Evolutionary conservation across 495 filamentous ascomycete species (phyloP).

Genomic region (Lepraria neglecta): DNA sequence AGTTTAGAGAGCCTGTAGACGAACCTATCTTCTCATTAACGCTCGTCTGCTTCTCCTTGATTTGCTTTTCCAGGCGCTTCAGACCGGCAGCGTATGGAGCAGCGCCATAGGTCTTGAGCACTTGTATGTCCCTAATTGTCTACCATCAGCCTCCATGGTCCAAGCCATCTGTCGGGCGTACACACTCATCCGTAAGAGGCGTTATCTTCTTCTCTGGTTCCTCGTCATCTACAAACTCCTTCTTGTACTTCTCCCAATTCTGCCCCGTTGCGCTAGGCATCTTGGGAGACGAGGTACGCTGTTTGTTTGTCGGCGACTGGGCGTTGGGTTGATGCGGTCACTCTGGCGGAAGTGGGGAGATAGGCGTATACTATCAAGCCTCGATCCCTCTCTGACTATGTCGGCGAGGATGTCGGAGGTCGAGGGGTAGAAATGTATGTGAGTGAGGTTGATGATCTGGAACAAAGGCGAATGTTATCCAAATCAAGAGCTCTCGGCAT

Average conservation of each 20-base stretch:
- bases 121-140: conserved; percentile 79
- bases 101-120: conserved; percentile 97
- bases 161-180: conserved; percentile 18
- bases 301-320: conserved; percentile 11
- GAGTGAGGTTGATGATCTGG: conserved; percentile 32
- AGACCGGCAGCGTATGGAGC: conserved; percentile 87
- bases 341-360: neutral
- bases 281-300: conserved; percentile 13
- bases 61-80: conserved; percentile 95
- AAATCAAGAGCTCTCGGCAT: conserved; percentile 32
- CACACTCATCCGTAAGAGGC: conserved; percentile 89
- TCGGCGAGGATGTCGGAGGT: neutral
- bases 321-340: neutral
- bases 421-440: conserved; percentile 22
- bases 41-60: conserved; percentile 92
- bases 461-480: conserved; percentile 35
- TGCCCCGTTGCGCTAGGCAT: conserved; percentile 89
- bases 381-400: neutral
- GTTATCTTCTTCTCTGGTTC: conserved; percentile 99
- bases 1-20: conserved; percentile 1
- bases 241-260: conserved; percentile 97
- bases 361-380: neutral
- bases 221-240: conserved; percentile 94
- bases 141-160: conserved; percentile 7
- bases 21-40: conserved; percentile 94